Conservation (phyloP, 1,139 yeast genomes). For the Pichia sp. region DNA sequence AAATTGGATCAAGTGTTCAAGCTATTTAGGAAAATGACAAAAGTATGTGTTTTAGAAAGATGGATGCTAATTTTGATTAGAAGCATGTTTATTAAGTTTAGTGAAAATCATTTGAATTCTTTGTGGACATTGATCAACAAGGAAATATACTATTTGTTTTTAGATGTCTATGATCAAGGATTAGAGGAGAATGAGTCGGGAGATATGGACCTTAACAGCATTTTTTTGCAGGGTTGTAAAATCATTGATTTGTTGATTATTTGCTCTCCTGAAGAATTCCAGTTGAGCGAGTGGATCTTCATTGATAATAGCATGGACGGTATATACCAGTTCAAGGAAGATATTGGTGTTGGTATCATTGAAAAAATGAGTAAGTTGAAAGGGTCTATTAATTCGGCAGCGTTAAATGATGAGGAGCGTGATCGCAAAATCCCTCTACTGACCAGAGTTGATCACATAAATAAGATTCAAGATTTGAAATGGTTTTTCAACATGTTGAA, state of each 20-base stretch:
- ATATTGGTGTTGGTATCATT: conserved; percentile 33
- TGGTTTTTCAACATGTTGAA: conserved; percentile 60
- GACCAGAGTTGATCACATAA: conserved; percentile 34
- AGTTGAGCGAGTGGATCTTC: conserved; percentile 78
- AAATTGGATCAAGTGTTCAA: conserved; percentile 39
- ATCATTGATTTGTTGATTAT: conserved; percentile 66
- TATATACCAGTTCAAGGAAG: conserved; percentile 19
- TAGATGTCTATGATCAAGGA: conserved; percentile 36
- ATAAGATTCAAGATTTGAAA: conserved; percentile 44
- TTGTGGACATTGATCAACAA: conserved; percentile 66
- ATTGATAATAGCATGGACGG: conserved; percentile 66
- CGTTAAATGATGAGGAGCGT: background rate
- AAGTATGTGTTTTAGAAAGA: conserved; percentile 28
- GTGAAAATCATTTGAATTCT: conserved; percentile 56
- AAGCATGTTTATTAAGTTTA: conserved; percentile 52
- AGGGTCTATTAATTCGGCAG: background rate
- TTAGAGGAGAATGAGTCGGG: conserved; percentile 17
- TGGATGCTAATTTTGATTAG: conserved; percentile 54
- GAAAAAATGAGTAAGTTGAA: conserved; percentile 35
- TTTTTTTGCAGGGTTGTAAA: conserved; percentile 53
- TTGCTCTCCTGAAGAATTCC: conserved; percentile 70
- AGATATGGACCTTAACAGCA: conserved; percentile 15
- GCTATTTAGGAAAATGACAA: conserved; percentile 18
- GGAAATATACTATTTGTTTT: conserved; percentile 8
- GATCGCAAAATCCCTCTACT: conserved; percentile 45